Evolutionary conservation across 2,329 filamentous ascomycete genomes (phyloP).

Genomic region (Epichloe typhina): DNA sequence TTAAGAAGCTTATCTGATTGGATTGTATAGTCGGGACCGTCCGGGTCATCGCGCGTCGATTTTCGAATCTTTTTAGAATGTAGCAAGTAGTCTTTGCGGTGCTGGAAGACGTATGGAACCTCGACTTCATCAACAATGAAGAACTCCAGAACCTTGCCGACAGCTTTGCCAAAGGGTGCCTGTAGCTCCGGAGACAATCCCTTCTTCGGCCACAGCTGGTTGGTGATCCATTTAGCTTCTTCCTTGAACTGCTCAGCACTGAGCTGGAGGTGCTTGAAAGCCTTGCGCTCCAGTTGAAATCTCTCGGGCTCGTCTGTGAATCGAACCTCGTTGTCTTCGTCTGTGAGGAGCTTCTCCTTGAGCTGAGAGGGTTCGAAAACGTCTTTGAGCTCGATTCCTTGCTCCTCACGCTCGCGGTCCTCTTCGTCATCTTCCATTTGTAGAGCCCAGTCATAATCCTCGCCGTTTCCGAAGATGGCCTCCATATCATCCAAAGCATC

Average conservation of each 20-base stretch:
- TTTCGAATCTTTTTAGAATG: constrained; percentile 62
- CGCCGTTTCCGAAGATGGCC: constrained; percentile 87
- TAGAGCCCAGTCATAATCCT: constrained; percentile 90
- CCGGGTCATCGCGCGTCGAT: constrained; percentile 50
- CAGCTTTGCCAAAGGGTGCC: constrained; percentile 72
- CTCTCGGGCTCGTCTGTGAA: constrained; percentile 83
- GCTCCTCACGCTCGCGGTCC: constrained; percentile 63
- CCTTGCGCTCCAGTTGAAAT: constrained; percentile 80
- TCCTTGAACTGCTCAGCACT: constrained; percentile 78
- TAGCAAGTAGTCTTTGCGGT: constrained; percentile 94
- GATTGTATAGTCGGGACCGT: constrained; percentile 60
- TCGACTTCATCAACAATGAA: constrained; percentile 91
- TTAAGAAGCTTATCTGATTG: constrained; percentile 78
- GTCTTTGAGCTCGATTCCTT: constrained; percentile 85
- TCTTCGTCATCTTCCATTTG: constrained; percentile 80
- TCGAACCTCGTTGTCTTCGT: constrained; percentile 86
- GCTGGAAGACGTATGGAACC: constrained; percentile 94
- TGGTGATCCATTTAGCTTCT: constrained; percentile 84
- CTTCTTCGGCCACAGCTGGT: constrained; percentile 82
- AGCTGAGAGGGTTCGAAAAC: constrained; percentile 96
- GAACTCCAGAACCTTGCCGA: constrained; percentile 87
- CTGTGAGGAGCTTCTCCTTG: constrained; percentile 85
- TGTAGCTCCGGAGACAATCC: constrained; percentile 57
- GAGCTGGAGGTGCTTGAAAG: constrained; percentile 72
- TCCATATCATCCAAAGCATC: constrained; percentile 93